Percentiles rank a stretch among this genome's conserved stretches.
Evolutionary conservation across 2,329 filamentous ascomycete genomes (phyloP).

Genomic region (Elsinoe necatrix): DNA sequence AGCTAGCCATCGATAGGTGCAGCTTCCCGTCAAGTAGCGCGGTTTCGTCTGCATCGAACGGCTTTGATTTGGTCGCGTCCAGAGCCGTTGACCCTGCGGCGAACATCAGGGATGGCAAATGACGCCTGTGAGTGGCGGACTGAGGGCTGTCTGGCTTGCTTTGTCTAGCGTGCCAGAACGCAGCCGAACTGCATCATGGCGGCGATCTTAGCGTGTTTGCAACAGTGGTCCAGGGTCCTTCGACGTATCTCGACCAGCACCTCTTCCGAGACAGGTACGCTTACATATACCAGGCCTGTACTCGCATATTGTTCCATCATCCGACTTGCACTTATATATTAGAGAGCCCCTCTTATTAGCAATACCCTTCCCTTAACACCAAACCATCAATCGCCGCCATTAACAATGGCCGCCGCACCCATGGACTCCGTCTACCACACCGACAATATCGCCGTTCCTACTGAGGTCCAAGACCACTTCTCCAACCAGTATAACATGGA

Average conservation of each 20-base stretch:
- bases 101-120: constrained; percentile 6
- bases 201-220: constrained; percentile 16
- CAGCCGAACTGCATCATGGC: constrained; percentile 15
- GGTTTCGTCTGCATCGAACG: background rate
- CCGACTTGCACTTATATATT: background rate
- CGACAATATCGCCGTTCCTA: constrained; percentile 34
- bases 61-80: background rate
- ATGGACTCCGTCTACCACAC: constrained; percentile 31
- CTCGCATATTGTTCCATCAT: background rate
- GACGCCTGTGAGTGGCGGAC: constrained; percentile 11
- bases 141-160: background rate
- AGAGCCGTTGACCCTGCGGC: constrained; percentile 1
- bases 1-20: background rate
- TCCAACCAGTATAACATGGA: constrained; percentile 36
- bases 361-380: no score
- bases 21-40: constrained; percentile 7
- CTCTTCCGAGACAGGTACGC: background rate
- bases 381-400: no score
- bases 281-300: constrained; percentile 14
- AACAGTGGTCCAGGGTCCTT: constrained; percentile 18
- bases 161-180: background rate
- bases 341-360: no score
- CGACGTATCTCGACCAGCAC: constrained; percentile 16
- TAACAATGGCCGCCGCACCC: constrained; percentile 22
- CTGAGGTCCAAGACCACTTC: constrained; percentile 37